Conservation (phyloP, 805 yeast species). For the Ogataea thermomethanolica region DNA sequence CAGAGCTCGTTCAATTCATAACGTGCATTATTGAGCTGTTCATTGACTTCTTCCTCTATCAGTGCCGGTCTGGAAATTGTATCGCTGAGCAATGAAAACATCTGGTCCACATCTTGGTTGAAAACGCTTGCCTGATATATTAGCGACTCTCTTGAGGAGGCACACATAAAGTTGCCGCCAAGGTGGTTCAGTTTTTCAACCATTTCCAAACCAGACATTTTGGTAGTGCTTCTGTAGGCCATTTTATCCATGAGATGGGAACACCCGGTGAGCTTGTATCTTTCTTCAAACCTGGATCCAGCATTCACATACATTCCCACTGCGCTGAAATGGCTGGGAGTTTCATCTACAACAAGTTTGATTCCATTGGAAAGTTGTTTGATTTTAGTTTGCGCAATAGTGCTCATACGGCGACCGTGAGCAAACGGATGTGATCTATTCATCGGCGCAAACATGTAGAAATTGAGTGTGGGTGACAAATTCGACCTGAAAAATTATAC, state of each 20-base stretch:
- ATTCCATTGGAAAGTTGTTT: slow-evolving; percentile 68
- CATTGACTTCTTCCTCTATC: slow-evolving; percentile 65
- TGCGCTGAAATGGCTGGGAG: slow-evolving; percentile 89
- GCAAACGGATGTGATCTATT: too few relatives aligned
- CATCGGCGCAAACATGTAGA: too few relatives aligned
- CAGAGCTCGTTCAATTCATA: slow-evolving; percentile 83
- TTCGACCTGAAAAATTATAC: not conserved
- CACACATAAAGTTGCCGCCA: slow-evolving; percentile 94
- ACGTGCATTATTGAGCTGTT: slow-evolving; percentile 66
- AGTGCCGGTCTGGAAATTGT: slow-evolving; percentile 72
- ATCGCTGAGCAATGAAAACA: slow-evolving; percentile 74
- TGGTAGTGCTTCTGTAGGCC: slow-evolving; percentile 72
- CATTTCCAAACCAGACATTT: slow-evolving; percentile 63
- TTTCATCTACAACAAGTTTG: slow-evolving; percentile 75
- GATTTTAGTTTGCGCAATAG: slow-evolving; percentile 20
- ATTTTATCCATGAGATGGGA: slow-evolving; percentile 83
- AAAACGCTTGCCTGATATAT: slow-evolving; percentile 94
- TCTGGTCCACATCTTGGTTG: slow-evolving; percentile 74
- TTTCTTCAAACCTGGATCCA: slow-evolving; percentile 80
- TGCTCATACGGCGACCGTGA: not conserved
- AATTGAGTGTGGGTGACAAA: slow-evolving; percentile 1
- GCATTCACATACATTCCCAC: slow-evolving; percentile 86
- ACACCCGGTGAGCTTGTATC: slow-evolving; percentile 56
- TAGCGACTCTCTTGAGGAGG: slow-evolving; percentile 86
- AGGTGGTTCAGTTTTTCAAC: slow-evolving; percentile 67